phyloP scores from a whole-genome alignment of 1,139 yeast species.

The Hanseniaspora uvarum region DNA sequence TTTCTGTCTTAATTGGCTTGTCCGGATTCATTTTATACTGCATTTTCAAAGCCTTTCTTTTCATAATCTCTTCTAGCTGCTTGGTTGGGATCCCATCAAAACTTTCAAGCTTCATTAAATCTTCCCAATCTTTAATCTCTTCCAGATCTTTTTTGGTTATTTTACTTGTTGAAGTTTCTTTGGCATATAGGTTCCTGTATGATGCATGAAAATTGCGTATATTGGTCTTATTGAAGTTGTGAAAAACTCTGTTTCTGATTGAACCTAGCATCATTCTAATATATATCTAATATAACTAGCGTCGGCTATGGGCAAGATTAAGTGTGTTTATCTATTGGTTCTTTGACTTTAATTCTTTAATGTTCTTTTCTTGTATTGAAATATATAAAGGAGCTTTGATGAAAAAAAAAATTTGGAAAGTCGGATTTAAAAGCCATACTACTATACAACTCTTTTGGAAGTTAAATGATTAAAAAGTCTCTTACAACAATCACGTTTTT shows the following conservation, averaged over 20 bases:
- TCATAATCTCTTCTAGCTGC: constrained; percentile 26
- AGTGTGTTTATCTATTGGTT: no score
- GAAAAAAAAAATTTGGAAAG: no score
- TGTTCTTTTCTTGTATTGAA: no score
- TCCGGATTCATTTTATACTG: constrained; percentile 7
- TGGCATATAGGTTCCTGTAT: neutral
- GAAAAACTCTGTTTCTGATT: neutral
- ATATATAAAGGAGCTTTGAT: no score
- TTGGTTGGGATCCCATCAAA: constrained; percentile 30
- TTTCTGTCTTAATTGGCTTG: constrained; percentile 22
- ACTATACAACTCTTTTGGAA: neutral
- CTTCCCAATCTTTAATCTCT: constrained; percentile 24
- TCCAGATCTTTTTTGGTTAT: neutral
- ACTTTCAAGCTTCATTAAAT: constrained; percentile 26
- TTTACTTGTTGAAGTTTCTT: neutral
- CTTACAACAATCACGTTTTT: neutral
- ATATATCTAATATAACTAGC: no score
- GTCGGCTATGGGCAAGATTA: no score
- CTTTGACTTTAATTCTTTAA: no score
- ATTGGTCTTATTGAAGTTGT: neutral
- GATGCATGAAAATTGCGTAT: neutral
- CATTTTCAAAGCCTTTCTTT: constrained; percentile 27
- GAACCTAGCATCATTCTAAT: neutral
- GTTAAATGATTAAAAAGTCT: neutral
- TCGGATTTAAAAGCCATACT: neutral